Evolutionary conservation across 2,329 filamentous ascomycete genomes (phyloP).

Genomic region (Trichoderma afroharzianum): DNA sequence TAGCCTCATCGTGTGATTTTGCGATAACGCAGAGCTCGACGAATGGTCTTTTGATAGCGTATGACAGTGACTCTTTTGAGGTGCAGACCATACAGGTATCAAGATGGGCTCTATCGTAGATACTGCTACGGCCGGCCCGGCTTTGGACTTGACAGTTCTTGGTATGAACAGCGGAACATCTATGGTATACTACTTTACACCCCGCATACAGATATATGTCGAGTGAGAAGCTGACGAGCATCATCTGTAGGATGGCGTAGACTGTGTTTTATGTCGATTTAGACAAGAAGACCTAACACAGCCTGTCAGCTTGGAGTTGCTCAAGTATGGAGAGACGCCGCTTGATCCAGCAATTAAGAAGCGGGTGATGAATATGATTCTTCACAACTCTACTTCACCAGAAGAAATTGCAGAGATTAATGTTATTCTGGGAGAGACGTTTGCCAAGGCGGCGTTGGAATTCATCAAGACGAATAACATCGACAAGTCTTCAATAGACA

Average conservation of each 20-base stretch:
- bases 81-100: not conserved
- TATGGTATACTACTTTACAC: not conserved
- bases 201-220: no score
- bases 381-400: slow-evolving; percentile 12
- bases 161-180: slow-evolving; percentile 19
- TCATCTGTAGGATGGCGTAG: slow-evolving; percentile 16
- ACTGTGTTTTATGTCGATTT: slow-evolving; percentile 18
- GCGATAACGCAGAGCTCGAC: not conserved
- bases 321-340: slow-evolving; percentile 19
- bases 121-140: not conserved
- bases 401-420: slow-evolving; percentile 17
- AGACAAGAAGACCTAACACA: slow-evolving; percentile 8
- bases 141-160: slow-evolving; percentile 16
- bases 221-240: not conserved
- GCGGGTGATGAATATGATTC: slow-evolving; percentile 18
- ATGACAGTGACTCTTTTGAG: not conserved
- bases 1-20: not conserved
- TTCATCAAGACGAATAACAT: slow-evolving; percentile 17
- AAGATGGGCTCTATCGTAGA: not conserved
- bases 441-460: slow-evolving; percentile 14
- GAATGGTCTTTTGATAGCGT: not conserved
- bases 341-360: slow-evolving; percentile 12
- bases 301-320: slow-evolving; percentile 17
- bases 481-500: slow-evolving; percentile 40
- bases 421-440: slow-evolving; percentile 17